A percentile compares a stretch with the other conserved stretches of the same genome.
phyloP scores from a whole-genome alignment of 129 eudicot species.

The Flaveria bidentis region DNA sequence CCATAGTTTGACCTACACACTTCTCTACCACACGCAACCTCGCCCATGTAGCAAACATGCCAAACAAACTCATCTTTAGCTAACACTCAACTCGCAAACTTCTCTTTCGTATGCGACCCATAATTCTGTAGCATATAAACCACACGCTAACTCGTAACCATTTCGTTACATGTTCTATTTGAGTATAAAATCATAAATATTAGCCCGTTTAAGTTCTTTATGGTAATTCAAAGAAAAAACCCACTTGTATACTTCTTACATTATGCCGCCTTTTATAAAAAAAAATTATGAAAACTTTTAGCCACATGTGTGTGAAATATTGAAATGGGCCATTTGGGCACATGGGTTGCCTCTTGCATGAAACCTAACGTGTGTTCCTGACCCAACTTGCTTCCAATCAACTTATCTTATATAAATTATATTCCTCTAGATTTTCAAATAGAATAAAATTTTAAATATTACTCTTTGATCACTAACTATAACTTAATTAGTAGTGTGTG shows the following conservation, averaged over 20 bases:
- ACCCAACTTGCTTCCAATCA: slow-evolving; percentile 58
- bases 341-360: slow-evolving; percentile 66
- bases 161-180: background rate
- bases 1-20: background rate
- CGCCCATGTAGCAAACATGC: background rate
- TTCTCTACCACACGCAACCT: background rate
- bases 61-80: background rate
- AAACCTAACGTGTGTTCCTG: slow-evolving; percentile 67
- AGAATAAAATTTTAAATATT: background rate
- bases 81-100: background rate
- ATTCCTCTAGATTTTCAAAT: background rate
- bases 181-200: background rate
- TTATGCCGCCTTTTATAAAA: background rate
- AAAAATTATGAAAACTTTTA: slow-evolving; percentile 2
- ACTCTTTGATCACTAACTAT: no score
- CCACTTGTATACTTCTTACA: slow-evolving; percentile 3
- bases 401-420: slow-evolving; percentile 15
- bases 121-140: background rate
- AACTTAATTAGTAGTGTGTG: no score
- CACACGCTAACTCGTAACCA: background rate
- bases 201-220: background rate
- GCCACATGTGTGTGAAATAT: slow-evolving; percentile 29
- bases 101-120: background rate
- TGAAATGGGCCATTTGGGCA: slow-evolving; percentile 74
- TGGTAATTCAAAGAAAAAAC: background rate